These are phyloP conservation scores for Taphrina betulina DNA, from an alignment of 1,139 yeast species.

Conservation along the genomic window DNA sequence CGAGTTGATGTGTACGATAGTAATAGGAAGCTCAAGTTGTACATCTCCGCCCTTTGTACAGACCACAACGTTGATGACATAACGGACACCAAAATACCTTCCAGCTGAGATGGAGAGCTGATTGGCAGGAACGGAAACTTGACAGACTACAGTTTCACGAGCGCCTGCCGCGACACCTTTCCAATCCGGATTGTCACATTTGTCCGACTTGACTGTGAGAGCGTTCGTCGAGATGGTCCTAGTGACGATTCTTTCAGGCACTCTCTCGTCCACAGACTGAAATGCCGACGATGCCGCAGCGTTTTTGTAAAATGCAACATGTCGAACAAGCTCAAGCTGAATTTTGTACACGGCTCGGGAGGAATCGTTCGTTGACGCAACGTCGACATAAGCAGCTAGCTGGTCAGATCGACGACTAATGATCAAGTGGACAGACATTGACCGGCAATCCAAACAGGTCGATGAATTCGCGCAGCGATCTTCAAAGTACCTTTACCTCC, in stretches of 20 bases:
- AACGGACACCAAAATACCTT: slow-evolving; percentile 25
- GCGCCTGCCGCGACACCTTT: slow-evolving; percentile 31
- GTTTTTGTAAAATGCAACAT: slow-evolving; percentile 27
- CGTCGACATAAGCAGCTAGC: slow-evolving; percentile 22
- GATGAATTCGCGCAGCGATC: slow-evolving; percentile 33
- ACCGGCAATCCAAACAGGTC: slow-evolving; percentile 34
- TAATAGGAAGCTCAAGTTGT: slow-evolving; percentile 22
- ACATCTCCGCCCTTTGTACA: slow-evolving; percentile 17
- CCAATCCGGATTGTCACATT: slow-evolving; percentile 25
- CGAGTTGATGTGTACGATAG: slow-evolving; percentile 26
- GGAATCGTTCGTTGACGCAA: slow-evolving; percentile 32
- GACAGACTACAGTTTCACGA: slow-evolving; percentile 23
- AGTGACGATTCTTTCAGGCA: slow-evolving; percentile 31
- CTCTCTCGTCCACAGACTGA: slow-evolving; percentile 28
- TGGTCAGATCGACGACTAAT: too few species aligned
- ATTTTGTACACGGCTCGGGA: slow-evolving; percentile 22
- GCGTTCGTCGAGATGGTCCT: slow-evolving; percentile 20
- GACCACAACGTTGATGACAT: slow-evolving; percentile 7
- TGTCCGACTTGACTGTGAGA: slow-evolving; percentile 16
- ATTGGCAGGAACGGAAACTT: slow-evolving; percentile 27
- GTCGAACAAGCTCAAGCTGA: slow-evolving; percentile 27
- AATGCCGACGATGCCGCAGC: slow-evolving; percentile 33
- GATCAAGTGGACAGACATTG: too few species aligned
- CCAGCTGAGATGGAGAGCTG: slow-evolving; percentile 33
- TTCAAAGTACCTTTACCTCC: slow-evolving; percentile 33